A percentile compares a stretch with the other conserved stretches of the same genome.
Evolutionary conservation across 225 moss, liverwort and hornwort genomes (phyloP).

Genomic region (Marchantia paleacea): DNA sequence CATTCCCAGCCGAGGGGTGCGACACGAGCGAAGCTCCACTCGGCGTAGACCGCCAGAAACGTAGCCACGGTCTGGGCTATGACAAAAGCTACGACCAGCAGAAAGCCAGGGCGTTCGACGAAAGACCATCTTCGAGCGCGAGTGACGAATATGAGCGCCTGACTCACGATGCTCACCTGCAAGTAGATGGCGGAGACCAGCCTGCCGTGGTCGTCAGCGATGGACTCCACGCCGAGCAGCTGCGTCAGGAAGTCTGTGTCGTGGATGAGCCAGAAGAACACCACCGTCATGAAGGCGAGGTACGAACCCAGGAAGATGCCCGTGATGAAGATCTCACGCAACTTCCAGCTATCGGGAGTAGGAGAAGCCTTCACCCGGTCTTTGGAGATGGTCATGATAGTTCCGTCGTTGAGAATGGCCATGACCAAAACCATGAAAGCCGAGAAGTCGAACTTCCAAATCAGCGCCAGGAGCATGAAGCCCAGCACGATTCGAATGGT

Average conservation of each 20-base stretch:
- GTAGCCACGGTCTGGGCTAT: constrained; percentile 1
- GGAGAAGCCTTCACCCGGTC: constrained; percentile 17
- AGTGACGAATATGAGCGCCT: constrained; percentile 22
- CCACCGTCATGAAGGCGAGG: constrained; percentile 15
- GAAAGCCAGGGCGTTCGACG: constrained; percentile 17
- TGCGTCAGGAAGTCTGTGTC: not conserved
- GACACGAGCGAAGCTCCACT: too few relatives aligned
- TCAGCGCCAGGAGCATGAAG: constrained; percentile 18
- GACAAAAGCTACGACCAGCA: constrained; percentile 14
- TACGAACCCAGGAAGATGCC: constrained; percentile 20
- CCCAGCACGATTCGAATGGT: constrained; percentile 21
- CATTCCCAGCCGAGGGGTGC: too few relatives aligned
- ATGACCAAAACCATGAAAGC: constrained; percentile 24
- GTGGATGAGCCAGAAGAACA: constrained; percentile 22
- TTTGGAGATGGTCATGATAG: constrained; percentile 25
- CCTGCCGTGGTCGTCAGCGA: constrained; percentile 12
- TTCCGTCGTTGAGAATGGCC: constrained; percentile 20
- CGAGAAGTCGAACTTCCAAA: constrained; percentile 22
- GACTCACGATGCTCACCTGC: constrained; percentile 22
- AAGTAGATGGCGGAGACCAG: constrained; percentile 18
- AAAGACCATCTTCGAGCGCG: constrained; percentile 22
- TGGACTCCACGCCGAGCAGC: not conserved
- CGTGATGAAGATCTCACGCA: constrained; percentile 16
- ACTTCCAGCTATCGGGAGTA: constrained; percentile 18
- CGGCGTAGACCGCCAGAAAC: too few relatives aligned